Percentiles rank a stretch among this genome's conserved stretches.
Conservation (phyloP, 495 filamentous ascomycete genomes). For the Penicillium salamii region DNA sequence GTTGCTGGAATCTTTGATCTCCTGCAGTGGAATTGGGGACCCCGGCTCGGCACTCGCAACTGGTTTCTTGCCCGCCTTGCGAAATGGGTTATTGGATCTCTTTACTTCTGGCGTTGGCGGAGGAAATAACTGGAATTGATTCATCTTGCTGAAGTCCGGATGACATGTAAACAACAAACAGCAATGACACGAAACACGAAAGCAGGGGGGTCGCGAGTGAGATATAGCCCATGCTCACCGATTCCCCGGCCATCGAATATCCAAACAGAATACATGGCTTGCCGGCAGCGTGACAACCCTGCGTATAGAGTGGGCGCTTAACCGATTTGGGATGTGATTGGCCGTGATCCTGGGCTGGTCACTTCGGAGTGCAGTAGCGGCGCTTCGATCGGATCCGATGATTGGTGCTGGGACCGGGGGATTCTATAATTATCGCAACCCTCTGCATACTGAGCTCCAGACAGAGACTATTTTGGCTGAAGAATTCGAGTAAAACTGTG, state of each 20-base stretch:
- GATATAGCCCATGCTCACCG: slow-evolving; percentile 22
- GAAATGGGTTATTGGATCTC: slow-evolving; percentile 39
- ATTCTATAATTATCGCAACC: slow-evolving; percentile 4
- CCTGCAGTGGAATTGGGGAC: slow-evolving; percentile 36
- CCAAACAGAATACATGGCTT: slow-evolving; percentile 8
- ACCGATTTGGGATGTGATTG: slow-evolving; percentile 20
- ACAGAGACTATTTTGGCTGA: neutral
- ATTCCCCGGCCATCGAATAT: neutral
- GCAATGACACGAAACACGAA: slow-evolving; percentile 6
- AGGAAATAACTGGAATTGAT: slow-evolving; percentile 55
- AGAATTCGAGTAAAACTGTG: slow-evolving; percentile 7
- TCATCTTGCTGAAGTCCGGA: slow-evolving; percentile 29
- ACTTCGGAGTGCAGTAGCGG: slow-evolving; percentile 19
- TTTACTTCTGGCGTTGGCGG: slow-evolving; percentile 41
- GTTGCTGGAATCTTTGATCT: slow-evolving; percentile 30
- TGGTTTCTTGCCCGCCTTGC: slow-evolving; percentile 26
- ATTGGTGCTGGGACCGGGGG: slow-evolving; percentile 10
- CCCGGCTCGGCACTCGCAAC: slow-evolving; percentile 24
- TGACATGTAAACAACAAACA: too few species aligned
- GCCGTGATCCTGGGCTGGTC: slow-evolving; percentile 13
- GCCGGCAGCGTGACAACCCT: slow-evolving; percentile 21
- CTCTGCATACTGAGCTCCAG: neutral
- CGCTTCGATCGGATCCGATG: slow-evolving; percentile 10
- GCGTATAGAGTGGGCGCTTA: slow-evolving; percentile 26
- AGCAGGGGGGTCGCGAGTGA: slow-evolving; percentile 18